Base-by-base conservation (phyloP, 441 rosid genomes). In the Capsella rubella region DNA sequence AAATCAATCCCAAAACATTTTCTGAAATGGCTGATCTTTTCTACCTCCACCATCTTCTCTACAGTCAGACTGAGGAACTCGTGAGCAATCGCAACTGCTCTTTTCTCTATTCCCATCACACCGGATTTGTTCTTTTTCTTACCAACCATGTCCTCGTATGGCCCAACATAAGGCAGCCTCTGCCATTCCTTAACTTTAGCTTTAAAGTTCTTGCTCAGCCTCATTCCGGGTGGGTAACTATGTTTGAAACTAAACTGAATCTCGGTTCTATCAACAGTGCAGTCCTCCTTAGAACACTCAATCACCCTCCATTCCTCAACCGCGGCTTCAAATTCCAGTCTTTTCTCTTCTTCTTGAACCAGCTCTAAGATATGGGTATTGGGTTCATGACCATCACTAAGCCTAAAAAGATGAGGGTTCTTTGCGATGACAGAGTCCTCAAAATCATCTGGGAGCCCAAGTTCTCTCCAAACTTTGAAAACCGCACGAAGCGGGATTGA, bases 401-500 rank as follows among this genome's bases (percentile, higher is more conserved):
- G 86, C 62, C 7, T 74, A 46, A 90, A 91, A 14, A 90, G 34
- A 69, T 85, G 79, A n/a, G 84, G 69, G 80, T 90, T 89, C 59
- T 39, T 63, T 15, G 78, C 72, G 29, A 91, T 89, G 47, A 91
- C 89, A 10, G 98, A 90, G 70, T 89, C 93, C 81, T 94, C 98
- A 73, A 91, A 91, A 55, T 91, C 92, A 83, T 90, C 95, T 3
- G 98, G 98, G 62, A 93, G 91, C 8, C 97, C 93, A 51, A 90
- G 83, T 60, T 93, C 97, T 82, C 90, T 90, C 98, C 96, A 93
- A n/a, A 91, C 96, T 81, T 91, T 91, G 71, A 90, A 93, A 69
- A 91, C 35, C 9, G 97, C 93, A 42, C 93, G 89, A 34, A 91
- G 91, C 0, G 98, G 97, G 79, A 91, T 52, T 0, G 96, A 85